A percentile compares a stretch with the other conserved stretches of the same genome.
phyloP scores from a whole-genome alignment of 371 early-diverging fungal species.

The Syncephalastrum sp. region DNA sequence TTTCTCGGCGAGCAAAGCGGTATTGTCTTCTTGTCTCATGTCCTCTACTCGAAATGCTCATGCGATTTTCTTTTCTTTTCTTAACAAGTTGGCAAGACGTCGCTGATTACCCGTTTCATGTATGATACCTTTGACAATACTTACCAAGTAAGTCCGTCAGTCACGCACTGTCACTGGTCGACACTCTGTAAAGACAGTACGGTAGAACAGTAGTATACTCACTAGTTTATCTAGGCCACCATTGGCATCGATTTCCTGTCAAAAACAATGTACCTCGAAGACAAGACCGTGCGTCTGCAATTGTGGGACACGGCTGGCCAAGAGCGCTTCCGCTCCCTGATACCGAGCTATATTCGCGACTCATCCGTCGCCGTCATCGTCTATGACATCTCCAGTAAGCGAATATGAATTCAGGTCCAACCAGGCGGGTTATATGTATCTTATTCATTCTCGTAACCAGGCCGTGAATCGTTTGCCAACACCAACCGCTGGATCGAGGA shows the following conservation, averaged over 20 bases:
- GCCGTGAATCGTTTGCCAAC: constrained; percentile 88
- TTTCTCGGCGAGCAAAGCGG: constrained; percentile 96
- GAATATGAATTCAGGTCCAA: not conserved
- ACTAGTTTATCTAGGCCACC: constrained; percentile 73
- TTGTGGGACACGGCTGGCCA: constrained; percentile 99
- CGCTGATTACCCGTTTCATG: constrained; percentile 98
- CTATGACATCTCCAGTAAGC: constrained; percentile 90
- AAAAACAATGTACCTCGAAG: constrained; percentile 96
- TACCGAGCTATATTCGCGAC: constrained; percentile 98
- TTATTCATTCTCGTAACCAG: constrained; percentile 29
- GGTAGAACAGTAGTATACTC: not conserved
- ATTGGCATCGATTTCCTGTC: constrained; percentile 99
- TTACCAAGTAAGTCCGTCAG: constrained; percentile 57
- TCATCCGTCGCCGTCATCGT: constrained; percentile 97
- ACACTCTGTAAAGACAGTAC: too few species aligned
- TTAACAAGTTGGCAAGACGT: constrained; percentile 95
- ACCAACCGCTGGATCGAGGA: constrained; percentile 99
- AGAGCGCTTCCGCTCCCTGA: constrained; percentile 95
- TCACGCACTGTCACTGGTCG: too few species aligned
- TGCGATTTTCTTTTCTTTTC: too few species aligned
- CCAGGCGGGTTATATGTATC: not conserved
- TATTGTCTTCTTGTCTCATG: constrained; percentile 28
- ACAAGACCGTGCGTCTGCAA: constrained; percentile 95
- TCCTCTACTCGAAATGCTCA: not conserved
- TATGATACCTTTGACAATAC: constrained; percentile 97